Evolutionary conservation across 805 yeast genomes (phyloP).

Genomic region (Wickerhamomyces mucosus): DNA sequence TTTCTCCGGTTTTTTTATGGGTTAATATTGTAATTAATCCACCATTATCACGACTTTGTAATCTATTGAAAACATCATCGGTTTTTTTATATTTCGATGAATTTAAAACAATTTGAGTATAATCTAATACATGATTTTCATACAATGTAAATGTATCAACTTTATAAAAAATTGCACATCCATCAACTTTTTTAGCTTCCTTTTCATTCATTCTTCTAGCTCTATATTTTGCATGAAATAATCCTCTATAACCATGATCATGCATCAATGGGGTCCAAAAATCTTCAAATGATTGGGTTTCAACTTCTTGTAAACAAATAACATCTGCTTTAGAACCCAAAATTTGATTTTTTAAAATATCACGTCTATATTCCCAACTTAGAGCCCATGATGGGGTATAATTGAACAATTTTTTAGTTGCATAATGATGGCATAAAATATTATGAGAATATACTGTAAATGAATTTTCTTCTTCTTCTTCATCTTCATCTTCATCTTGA

Average conservation of each 20-base stretch:
- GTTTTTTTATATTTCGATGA: slow-evolving; percentile 85
- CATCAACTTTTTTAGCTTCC: slow-evolving; percentile 89
- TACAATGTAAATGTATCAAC: slow-evolving; percentile 57
- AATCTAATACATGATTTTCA: slow-evolving; percentile 71
- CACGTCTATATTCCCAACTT: slow-evolving; percentile 84
- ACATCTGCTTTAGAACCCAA: slow-evolving; percentile 59
- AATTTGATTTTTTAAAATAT: slow-evolving; percentile 66
- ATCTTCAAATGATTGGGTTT: slow-evolving; percentile 75
- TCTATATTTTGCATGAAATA: slow-evolving; percentile 81
- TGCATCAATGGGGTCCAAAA: slow-evolving; percentile 74
- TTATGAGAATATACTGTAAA: slow-evolving; percentile 84
- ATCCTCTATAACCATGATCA: slow-evolving; percentile 68
- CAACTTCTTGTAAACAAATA: slow-evolving; percentile 92
- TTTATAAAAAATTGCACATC: slow-evolving; percentile 92
- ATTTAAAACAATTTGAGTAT: slow-evolving; percentile 69
- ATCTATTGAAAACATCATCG: slow-evolving; percentile 90
- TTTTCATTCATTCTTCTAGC: slow-evolving; percentile 79
- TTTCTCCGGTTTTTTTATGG: slow-evolving; percentile 62
- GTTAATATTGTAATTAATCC: slow-evolving; percentile 73
- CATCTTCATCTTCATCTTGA: slow-evolving; percentile 15
- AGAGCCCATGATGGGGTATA: slow-evolving; percentile 98
- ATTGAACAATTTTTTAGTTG: slow-evolving; percentile 83
- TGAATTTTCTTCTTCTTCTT: slow-evolving; percentile 25
- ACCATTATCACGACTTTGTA: slow-evolving; percentile 91
- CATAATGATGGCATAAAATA: slow-evolving; percentile 91